phyloP scores from a whole-genome alignment of 2,329 filamentous ascomycete genomes.

The Coniella vitis region DNA sequence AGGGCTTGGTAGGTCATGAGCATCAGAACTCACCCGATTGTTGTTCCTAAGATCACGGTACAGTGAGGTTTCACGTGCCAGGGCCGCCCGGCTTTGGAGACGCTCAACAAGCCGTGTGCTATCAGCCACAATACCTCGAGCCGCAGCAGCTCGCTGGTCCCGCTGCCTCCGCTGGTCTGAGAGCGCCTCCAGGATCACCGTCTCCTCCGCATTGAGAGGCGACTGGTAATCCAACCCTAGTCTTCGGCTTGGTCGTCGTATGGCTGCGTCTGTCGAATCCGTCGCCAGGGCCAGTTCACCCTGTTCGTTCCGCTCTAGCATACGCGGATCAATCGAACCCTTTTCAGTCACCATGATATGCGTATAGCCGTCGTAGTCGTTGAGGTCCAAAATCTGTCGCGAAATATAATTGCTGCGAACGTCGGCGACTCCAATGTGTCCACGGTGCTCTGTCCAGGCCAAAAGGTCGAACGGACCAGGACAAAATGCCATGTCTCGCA shows the following conservation, averaged over 20 bases:
- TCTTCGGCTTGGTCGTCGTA: constrained; percentile 23
- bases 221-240: constrained; percentile 38
- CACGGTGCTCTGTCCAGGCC: constrained; percentile 88
- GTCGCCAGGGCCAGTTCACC: constrained; percentile 25
- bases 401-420: constrained; percentile 58
- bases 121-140: constrained; percentile 2
- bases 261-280: constrained; percentile 21
- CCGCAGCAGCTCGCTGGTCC: constrained; percentile 29
- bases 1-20: neutral
- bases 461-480: constrained; percentile 85
- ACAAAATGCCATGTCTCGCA: constrained; percentile 87
- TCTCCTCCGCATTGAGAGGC: constrained; percentile 48
- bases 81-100: constrained; percentile 2
- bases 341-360: constrained; percentile 51
- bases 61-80: neutral
- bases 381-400: constrained; percentile 62
- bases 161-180: constrained; percentile 46
- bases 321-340: constrained; percentile 45
- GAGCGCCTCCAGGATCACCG: constrained; percentile 49
- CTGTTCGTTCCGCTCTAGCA: constrained; percentile 42
- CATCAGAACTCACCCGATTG: neutral
- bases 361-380: constrained; percentile 50
- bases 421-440: constrained; percentile 67
- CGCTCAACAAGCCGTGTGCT: constrained; percentile 12
- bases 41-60: constrained; percentile 5